Base-by-base conservation (phyloP, 1,284 basidiomycete genomes). In the Thecaphora thlaspeos region DNA sequence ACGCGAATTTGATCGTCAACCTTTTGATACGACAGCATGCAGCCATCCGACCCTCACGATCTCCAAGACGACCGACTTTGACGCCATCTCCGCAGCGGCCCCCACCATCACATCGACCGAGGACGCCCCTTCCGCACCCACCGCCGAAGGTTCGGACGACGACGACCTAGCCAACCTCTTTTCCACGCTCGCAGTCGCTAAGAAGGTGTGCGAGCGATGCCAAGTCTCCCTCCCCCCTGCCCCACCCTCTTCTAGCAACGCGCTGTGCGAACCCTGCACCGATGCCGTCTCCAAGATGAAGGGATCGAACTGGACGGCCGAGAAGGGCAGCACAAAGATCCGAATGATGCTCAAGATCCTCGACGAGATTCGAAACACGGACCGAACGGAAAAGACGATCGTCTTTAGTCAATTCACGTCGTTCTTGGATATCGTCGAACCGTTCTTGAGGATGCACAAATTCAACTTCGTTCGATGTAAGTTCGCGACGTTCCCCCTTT, bases 381-480 rank as follows among this genome's bases (percentile, higher is more conserved):
- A 83, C 7, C 80, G 81, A 52, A 51, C 43, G 5, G 81, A 95
- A 76, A 97, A 96, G 82, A 93, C 92, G 0, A 97, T 97, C 65
- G 79, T 84, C 12, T 84, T 83, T 55, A 81, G 80, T 1, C 82
- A 82, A 61, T 97, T 96, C 76, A 95, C 93, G 0, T 84, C 84
- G 12, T 93, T 96, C 86, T 81, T 97, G 51, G 86, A 93, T 77
- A 75, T 96, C 49, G 82, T 96, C 43, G 86, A 92, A 78, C 88
- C 87, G 0, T 93, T 93, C 80, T 80, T 97, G 71, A 80, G 80
- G 21, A 81, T 83, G 3, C 81, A 83, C 7, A 84, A 84, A 0
- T 82, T 91, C 66, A 82, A 82, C 48, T 93, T 85, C 75, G 89
- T 90, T 21, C 85, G 92, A 68, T 96, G 91, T 93, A 73, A 81